Evolutionary conservation across 148 eudicot genomes (phyloP).

Genomic region (Rheum nobile): DNA sequence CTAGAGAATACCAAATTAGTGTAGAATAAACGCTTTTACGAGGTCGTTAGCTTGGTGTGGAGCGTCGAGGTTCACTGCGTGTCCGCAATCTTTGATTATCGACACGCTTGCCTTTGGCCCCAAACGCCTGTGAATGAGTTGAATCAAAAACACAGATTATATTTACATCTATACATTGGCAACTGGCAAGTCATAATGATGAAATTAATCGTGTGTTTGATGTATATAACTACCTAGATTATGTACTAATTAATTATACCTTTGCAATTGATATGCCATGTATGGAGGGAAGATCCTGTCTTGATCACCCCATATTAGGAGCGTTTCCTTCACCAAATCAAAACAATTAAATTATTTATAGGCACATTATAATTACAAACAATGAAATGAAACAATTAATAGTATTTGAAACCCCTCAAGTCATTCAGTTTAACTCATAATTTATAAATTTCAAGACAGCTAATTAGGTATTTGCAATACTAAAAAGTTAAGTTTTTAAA

Average conservation of each 20-base stretch:
- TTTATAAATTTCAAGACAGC: no score
- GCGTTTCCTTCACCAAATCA: conserved; percentile 28
- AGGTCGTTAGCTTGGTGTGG: conserved; percentile 24
- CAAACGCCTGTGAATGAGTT: conserved; percentile 36
- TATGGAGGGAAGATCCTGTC: conserved; percentile 47
- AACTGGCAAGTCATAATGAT: no score
- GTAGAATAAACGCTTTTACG: conserved; percentile 26
- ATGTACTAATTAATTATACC: conserved; percentile 16
- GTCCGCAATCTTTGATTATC: conserved; percentile 37
- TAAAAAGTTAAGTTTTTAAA: no score
- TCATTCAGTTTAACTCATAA: no score
- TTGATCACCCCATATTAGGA: conserved; percentile 65
- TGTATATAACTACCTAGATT: no score
- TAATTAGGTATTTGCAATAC: no score
- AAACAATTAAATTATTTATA: background rate
- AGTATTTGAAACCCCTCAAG: no score
- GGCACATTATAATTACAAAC: no score
- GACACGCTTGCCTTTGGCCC: conserved; percentile 37
- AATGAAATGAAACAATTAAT: no score
- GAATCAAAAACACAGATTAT: no score
- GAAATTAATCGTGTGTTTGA: no score
- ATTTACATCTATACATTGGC: no score
- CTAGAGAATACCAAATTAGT: background rate
- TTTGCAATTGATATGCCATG: conserved; percentile 39
- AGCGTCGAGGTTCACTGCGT: conserved; percentile 49